phyloP scores from a whole-genome alignment of 164 flowering plant genomes.

The Euptelea pleiosperma region DNA sequence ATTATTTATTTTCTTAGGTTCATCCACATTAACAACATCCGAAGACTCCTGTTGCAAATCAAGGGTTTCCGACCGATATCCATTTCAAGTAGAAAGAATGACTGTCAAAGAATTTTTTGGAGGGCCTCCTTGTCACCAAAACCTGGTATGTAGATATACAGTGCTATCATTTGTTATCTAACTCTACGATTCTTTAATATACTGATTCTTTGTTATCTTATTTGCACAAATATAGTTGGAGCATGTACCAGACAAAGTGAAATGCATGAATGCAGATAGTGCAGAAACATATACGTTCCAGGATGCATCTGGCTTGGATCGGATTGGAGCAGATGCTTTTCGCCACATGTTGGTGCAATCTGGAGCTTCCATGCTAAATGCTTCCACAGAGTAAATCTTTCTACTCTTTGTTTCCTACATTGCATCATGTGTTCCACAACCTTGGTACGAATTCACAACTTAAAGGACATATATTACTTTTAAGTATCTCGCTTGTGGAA shows the following conservation, averaged over 20 bases:
- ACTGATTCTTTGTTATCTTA: conserved; percentile 18
- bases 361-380: conserved; percentile 66
- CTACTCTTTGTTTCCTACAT: not conserved
- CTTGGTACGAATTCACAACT: not conserved
- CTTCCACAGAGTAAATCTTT: conserved; percentile 54
- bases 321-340: conserved; percentile 57
- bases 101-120: conserved; percentile 64
- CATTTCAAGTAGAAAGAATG: conserved; percentile 44
- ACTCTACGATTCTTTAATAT: conserved; percentile 7
- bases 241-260: conserved; percentile 35
- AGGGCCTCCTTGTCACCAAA: conserved; percentile 36
- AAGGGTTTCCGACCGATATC: conserved; percentile 56
- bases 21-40: conserved; percentile 27
- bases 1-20: conserved; percentile 34
- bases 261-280: conserved; percentile 44
- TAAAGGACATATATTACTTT: not conserved
- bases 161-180: not conserved
- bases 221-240: conserved; percentile 35
- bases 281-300: conserved; percentile 55
- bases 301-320: conserved; percentile 37
- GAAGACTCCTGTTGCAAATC: conserved; percentile 35
- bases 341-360: conserved; percentile 49
- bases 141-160: conserved; percentile 34
- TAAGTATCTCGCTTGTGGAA: conserved; percentile 3
- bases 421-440: not conserved